Percentiles rank a stretch among this genome's conserved stretches.
These are phyloP conservation scores for Candida patagonica DNA, from an alignment of 805 yeast genomes.

Conservation along the genomic window DNA sequence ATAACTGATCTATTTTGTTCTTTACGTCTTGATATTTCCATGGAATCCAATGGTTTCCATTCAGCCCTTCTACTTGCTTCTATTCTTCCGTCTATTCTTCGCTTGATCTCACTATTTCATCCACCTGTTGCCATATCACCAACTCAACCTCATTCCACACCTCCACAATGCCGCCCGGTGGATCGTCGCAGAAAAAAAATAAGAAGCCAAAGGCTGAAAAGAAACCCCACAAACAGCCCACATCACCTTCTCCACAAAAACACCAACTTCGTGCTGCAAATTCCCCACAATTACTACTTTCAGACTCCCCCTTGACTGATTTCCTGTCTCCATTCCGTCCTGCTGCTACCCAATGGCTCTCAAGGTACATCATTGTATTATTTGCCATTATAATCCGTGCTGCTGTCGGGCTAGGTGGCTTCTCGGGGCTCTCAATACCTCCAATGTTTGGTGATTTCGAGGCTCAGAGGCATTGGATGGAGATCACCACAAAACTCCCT, in stretches of 20 bases:
- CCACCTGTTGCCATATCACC: too few relatives aligned
- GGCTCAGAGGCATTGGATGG: conserved; percentile 98
- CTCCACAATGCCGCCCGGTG: too few relatives aligned
- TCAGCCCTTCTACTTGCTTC: too few relatives aligned
- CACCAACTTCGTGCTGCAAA: neutral
- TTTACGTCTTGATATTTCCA: too few relatives aligned
- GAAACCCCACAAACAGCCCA: neutral
- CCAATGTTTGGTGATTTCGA: conserved; percentile 96
- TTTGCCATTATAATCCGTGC: conserved; percentile 68
- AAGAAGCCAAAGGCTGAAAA: neutral
- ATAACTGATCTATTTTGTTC: too few relatives aligned
- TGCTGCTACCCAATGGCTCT: conserved; percentile 86
- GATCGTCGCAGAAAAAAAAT: too few relatives aligned
- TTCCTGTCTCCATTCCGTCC: conserved; percentile 69
- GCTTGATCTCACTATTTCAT: too few relatives aligned
- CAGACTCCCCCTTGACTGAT: conserved; percentile 46
- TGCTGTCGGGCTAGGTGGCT: conserved; percentile 84
- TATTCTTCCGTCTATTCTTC: too few relatives aligned
- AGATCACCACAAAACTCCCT: conserved; percentile 71
- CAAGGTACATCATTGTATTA: conserved; percentile 48
- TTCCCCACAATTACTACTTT: neutral
- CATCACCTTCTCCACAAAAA: neutral
- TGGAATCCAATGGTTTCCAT: too few relatives aligned
- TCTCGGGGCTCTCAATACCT: conserved; percentile 59
- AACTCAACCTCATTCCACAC: too few relatives aligned